Evolutionary conservation across 2,329 filamentous ascomycete genomes (phyloP), one percentile per base, ranked within the genome.

Genomic region (Bimuria novae-zelandiae): DNA sequence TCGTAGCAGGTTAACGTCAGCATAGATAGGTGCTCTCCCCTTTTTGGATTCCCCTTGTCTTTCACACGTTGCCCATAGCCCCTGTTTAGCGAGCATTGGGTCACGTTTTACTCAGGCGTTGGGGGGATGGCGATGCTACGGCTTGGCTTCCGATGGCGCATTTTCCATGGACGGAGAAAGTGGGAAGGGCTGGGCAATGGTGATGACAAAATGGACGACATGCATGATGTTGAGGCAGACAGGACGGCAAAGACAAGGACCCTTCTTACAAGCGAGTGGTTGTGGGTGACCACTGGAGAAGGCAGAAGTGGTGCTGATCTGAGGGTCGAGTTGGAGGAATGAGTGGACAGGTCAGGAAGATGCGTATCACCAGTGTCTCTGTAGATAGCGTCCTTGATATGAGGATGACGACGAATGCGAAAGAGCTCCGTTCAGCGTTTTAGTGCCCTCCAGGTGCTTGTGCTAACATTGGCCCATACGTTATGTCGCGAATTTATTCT

Each of bases 1-100:
- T 12, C n/a, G n/a, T n/a, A n/a, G n/a, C n/a, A 7, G 23, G n/a
- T 32, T 11, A 44, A 2, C 3, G n/a, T 39, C 36, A 58, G 56
- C 35, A 60, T 63, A 64, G 56, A 65, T 65, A 67, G 57, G 52
- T 59, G 54, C 51, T 49, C 39, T 27, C 11, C 4, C n/a, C 39
- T 51, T 56, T 54, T 63, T 63, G 60, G 63, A 63, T 63, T 62
- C 57, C 54, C 57, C 49, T 51, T 27, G 3, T n/a, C 41, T 44
- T 57, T 39, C 41, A 50, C 50, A 57, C 55, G 54, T 60, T 55
- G 43, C 44, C 36, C 41, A 22, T 32, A 23, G 33, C 41, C 30
- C 33, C 33, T 44, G 36, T 65, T 69, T 69, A 70, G 67, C 67
- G 67, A 69, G 67, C 65, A 69, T 69, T 55, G 45, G 57, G 57